Conservation (phyloP, 805 yeast species). For the Teunomyces kruisii region DNA sequence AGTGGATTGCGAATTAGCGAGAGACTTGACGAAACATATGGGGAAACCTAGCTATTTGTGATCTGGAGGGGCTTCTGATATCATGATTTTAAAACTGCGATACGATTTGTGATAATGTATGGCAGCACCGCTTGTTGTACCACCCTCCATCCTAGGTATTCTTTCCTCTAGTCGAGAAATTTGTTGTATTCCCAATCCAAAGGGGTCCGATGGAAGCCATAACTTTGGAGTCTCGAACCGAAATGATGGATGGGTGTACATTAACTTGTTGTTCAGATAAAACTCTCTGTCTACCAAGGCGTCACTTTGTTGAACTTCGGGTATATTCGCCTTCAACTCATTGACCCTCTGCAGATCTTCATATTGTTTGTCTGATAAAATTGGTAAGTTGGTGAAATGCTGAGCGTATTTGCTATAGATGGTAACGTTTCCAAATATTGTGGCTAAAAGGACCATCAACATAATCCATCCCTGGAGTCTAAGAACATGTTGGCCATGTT, state of each 20-base stretch:
- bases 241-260: constrained; percentile 40
- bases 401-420: constrained; percentile 42
- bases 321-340: neutral
- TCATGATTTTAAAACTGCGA: constrained; percentile 13
- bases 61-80: constrained; percentile 35
- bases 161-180: constrained; percentile 16
- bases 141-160: constrained; percentile 18
- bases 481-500: constrained; percentile 43
- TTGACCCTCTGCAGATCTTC: neutral
- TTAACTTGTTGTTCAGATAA: constrained; percentile 23
- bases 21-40: constrained; percentile 9
- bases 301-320: constrained; percentile 1
- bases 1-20: constrained; percentile 15
- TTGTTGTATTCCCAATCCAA: constrained; percentile 27
- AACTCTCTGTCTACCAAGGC: constrained; percentile 7
- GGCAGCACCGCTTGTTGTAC: constrained; percentile 25
- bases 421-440: constrained; percentile 57
- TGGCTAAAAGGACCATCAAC: constrained; percentile 49
- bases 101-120: constrained; percentile 13
- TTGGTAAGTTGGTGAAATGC: constrained; percentile 32
- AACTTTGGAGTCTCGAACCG: constrained; percentile 34
- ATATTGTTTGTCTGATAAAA: constrained; percentile 17
- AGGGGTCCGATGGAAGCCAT: constrained; percentile 42
- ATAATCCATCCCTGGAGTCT: constrained; percentile 52
- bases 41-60: constrained; percentile 17